Base-by-base conservation (phyloP, 306 rosid species). In the Gleditsia sinensis region DNA sequence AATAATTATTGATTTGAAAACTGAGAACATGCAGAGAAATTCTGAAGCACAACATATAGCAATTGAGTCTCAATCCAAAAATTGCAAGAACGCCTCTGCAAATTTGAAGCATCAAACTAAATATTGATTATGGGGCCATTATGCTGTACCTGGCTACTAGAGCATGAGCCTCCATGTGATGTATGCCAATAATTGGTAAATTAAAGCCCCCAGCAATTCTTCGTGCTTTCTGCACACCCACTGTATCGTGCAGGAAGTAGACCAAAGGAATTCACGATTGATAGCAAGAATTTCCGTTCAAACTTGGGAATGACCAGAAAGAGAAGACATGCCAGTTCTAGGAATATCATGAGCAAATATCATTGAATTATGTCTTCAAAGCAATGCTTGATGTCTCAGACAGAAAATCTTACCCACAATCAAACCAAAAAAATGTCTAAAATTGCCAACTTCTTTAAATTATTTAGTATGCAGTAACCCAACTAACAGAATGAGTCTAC, bases 101-200 rank as follows among this genome's bases (percentile, higher is more conserved):
- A 63, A n/a, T 20, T 27, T 48, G 28, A 2, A 36, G 71, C 54
- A 23, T 28, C 58, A 71, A 56, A 39, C 16, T 62, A 46, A 16
- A 58, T 24, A 69, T 27, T 57, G 53, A 25, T 25, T 56, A 53
- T 45, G 46, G 16, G 75, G 33, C 27, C 48, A 69, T 12, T 65
- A 51, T 16, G 46, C 9, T 61, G 36, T 85, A 91, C 97, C 98
- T 94, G 74, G 97, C 96, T 39, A 94, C 96, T n/a, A 94, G 85
- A 81, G 97, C 96, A 90, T 91, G 96, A 78, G 97, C 98, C 72
- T 94, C 98, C 97, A 91, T 94, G 83, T 94, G 98, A 92, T 94
- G 97, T 56, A 94, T 81, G 74, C 97, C 97, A 80, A 92, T 50
- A 45, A 94, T 87, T 27, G 98, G 98, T 58, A 94, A 83, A 72